These are phyloP conservation scores for Rhamnella rubrinervis DNA, from an alignment of 331 rosid species.

Conservation along the genomic window DNA sequence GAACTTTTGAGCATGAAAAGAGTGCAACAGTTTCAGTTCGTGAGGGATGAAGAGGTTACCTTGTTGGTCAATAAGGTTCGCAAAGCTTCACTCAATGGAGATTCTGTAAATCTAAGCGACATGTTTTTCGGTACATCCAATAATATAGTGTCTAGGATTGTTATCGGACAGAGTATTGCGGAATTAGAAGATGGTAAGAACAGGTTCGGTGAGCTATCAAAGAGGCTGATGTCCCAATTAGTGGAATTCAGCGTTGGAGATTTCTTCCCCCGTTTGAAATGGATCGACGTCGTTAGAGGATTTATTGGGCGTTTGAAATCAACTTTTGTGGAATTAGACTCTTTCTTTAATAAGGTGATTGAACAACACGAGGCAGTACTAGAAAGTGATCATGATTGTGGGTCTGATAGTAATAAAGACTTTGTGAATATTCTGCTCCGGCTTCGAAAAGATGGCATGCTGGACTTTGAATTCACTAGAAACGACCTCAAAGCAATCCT, in stretches of 20 bases:
- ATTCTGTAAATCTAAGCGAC: neutral
- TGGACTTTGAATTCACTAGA: constrained; percentile 22
- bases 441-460: constrained; percentile 9
- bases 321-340: constrained; percentile 19
- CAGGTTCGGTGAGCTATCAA: neutral
- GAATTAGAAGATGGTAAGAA: too few species aligned
- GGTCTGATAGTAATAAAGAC: constrained; percentile 3
- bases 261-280: constrained; percentile 36
- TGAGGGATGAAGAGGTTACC: too few species aligned
- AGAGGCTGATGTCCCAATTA: neutral
- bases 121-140: neutral
- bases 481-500: constrained; percentile 31
- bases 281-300: constrained; percentile 41
- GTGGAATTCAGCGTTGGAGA: constrained; percentile 25
- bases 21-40: neutral
- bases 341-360: constrained; percentile 24
- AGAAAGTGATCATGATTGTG: neutral
- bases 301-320: constrained; percentile 10
- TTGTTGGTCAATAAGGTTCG: neutral
- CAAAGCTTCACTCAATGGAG: too few species aligned
- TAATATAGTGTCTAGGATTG: too few species aligned
- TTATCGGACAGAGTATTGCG: too few species aligned
- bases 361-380: constrained; percentile 19
- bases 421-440: constrained; percentile 44
- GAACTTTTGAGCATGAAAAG: too few species aligned